Conservation (phyloP, 768 basidiomycete species). For the Hemileccinum impolitum region DNA sequence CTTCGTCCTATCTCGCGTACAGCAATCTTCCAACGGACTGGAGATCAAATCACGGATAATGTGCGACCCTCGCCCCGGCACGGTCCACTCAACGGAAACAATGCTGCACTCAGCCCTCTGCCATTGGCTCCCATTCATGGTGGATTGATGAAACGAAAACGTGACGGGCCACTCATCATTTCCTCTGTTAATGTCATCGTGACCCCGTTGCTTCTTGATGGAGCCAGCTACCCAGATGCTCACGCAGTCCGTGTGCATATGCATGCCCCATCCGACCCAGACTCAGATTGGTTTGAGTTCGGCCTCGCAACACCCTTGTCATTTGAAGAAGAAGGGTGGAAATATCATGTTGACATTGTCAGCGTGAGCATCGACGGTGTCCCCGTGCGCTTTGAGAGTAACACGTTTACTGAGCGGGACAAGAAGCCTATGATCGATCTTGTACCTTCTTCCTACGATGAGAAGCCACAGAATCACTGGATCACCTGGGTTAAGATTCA, state of each 20-base stretch:
- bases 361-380: slow-evolving; percentile 63
- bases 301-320: slow-evolving; percentile 48
- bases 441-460: slow-evolving; percentile 47
- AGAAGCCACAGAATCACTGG: slow-evolving; percentile 57
- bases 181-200: slow-evolving; percentile 53
- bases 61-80: slow-evolving; percentile 17
- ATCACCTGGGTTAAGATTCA: slow-evolving; percentile 62
- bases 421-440: slow-evolving; percentile 33
- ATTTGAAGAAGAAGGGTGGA: slow-evolving; percentile 17
- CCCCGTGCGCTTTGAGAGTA: slow-evolving; percentile 58
- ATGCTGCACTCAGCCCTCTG: slow-evolving; percentile 9
- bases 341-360: slow-evolving; percentile 47
- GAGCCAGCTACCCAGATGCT: slow-evolving; percentile 33
- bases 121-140: slow-evolving; percentile 18
- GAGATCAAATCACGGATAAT: slow-evolving; percentile 21
- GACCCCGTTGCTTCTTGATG: slow-evolving; percentile 42
- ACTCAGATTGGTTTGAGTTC: slow-evolving; percentile 75
- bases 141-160: slow-evolving; percentile 38
- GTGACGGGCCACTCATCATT: slow-evolving; percentile 60
- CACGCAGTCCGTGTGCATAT: slow-evolving; percentile 61
- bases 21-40: slow-evolving; percentile 16
- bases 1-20: slow-evolving; percentile 40
- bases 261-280: slow-evolving; percentile 53
- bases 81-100: slow-evolving; percentile 21
- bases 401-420: slow-evolving; percentile 36